phyloP scores from a whole-genome alignment of 2,329 filamentous ascomycete genomes.

The Colletotrichum australisinense region DNA sequence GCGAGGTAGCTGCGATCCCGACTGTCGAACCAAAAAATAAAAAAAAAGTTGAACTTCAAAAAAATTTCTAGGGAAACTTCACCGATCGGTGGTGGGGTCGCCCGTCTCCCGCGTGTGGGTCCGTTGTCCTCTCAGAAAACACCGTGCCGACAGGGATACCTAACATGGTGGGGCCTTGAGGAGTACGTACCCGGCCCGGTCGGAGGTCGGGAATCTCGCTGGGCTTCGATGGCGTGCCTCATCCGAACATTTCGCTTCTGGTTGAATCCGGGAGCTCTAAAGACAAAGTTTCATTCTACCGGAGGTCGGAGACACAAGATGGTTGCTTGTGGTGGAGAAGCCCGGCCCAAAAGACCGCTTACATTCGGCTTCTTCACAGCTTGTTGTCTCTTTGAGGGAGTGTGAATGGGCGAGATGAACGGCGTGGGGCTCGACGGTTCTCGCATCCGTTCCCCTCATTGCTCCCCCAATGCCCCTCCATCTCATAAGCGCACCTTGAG shows the following conservation, averaged over 20 bases:
- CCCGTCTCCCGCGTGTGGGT: conserved; percentile 27
- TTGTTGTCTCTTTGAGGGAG: neutral
- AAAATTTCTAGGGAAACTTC: conserved; percentile 33
- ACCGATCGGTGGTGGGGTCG: conserved; percentile 35
- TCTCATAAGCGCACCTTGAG: conserved; percentile 17
- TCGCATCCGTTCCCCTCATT: conserved; percentile 28
- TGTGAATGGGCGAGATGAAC: neutral
- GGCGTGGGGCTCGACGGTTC: conserved; percentile 9
- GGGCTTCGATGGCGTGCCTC: conserved; percentile 15
- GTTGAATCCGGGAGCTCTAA: neutral
- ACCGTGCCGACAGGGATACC: conserved; percentile 18
- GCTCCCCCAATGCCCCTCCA: conserved; percentile 5
- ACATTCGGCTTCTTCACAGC: neutral
- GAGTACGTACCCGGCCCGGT: conserved; percentile 8
- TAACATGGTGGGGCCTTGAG: neutral
- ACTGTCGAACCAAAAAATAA: neutral
- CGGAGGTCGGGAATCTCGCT: neutral
- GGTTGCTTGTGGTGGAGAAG: neutral
- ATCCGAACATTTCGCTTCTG: neutral
- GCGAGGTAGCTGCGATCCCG: conserved; percentile 29
- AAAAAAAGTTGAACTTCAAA: conserved; percentile 19
- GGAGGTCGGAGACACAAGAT: neutral
- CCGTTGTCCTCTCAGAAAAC: conserved; percentile 30
- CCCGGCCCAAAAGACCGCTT: neutral
- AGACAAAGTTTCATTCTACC: neutral